Conservation (phyloP, 208 protist species). For the Trypanosoma melophagium region DNA sequence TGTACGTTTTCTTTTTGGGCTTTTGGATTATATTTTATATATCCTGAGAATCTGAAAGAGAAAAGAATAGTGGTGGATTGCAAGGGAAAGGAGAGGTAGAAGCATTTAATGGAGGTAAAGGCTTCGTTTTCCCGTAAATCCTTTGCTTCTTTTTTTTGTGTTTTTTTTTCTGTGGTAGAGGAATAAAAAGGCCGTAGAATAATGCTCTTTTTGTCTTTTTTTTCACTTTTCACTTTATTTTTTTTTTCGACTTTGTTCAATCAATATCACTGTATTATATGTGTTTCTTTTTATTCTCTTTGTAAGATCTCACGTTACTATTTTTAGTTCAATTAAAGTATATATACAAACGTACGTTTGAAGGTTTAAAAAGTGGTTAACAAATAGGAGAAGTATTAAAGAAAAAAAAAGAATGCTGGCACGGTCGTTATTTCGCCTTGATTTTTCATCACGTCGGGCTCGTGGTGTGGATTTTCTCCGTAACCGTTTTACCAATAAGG, state of each 20-base stretch:
- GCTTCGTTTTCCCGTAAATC: no score
- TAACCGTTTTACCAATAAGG: slow-evolving; percentile 63
- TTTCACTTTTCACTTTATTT: slow-evolving; percentile 11
- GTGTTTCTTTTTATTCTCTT: not conserved
- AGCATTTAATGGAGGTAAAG: not conserved
- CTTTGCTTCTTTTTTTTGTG: no score
- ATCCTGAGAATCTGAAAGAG: not conserved
- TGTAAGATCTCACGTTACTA: no score
- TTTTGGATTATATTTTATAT: no score
- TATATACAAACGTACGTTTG: not conserved
- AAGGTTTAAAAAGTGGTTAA: not conserved
- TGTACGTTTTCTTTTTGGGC: no score
- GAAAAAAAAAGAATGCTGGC: slow-evolving; percentile 27
- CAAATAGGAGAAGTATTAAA: not conserved
- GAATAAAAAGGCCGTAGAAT: not conserved
- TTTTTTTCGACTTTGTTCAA: not conserved
- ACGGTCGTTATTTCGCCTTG: slow-evolving; percentile 29
- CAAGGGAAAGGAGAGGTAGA: slow-evolving; percentile 2
- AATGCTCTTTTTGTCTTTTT: slow-evolving; percentile 17
- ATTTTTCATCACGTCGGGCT: slow-evolving; percentile 16
- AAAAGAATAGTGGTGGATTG: slow-evolving; percentile 15
- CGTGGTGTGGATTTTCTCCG: slow-evolving; percentile 67
- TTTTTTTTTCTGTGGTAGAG: not conserved
- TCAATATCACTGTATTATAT: not conserved
- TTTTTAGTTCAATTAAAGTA: slow-evolving; percentile 7